Percentiles rank a stretch among this genome's conserved stretches.
Evolutionary conservation across 495 filamentous ascomycete genomes (phyloP).

Genomic region (Xeromyces bisporus): DNA sequence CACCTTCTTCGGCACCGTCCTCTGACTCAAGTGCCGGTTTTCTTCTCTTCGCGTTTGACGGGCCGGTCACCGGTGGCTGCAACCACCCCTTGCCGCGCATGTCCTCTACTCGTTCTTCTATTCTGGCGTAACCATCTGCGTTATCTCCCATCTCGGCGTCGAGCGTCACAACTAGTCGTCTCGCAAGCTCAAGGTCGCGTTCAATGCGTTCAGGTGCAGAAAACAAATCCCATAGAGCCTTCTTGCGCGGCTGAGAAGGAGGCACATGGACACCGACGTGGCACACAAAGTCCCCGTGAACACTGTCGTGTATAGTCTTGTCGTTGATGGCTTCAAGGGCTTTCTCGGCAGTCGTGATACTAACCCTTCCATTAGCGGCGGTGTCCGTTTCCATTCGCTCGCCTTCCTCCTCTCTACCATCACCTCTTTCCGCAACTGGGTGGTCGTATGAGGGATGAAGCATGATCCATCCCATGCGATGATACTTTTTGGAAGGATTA

Average conservation of each 20-base stretch:
- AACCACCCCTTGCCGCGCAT: conserved; percentile 56
- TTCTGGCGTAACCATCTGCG: conserved; percentile 52
- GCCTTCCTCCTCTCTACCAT: conserved; percentile 47
- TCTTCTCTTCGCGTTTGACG: conserved; percentile 39
- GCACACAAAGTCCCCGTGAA: conserved; percentile 86
- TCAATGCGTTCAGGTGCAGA: conserved; percentile 77
- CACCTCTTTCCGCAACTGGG: conserved; percentile 35
- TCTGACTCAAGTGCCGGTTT: conserved; percentile 47
- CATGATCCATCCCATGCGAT: conserved; percentile 98
- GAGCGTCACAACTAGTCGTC: conserved; percentile 56
- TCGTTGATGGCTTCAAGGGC: conserved; percentile 87
- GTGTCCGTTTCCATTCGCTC: conserved; percentile 33
- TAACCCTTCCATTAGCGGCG: conserved; percentile 10
- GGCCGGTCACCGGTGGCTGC: conserved; percentile 44
- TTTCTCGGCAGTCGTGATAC: conserved; percentile 48
- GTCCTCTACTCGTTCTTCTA: conserved; percentile 75
- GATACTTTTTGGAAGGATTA: conserved; percentile 89
- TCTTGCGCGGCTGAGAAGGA: conserved; percentile 72
- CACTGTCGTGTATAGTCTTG: conserved; percentile 86
- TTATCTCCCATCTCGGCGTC: conserved; percentile 57
- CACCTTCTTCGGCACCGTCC: conserved; percentile 51
- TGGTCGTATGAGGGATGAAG: conserved; percentile 61
- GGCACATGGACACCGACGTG: conserved; percentile 94
- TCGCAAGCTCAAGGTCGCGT: conserved; percentile 65
- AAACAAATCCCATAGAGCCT: conserved; percentile 93